Evolutionary conservation across 257 asterid genomes (phyloP).

Genomic region (Solanum boliviense): DNA sequence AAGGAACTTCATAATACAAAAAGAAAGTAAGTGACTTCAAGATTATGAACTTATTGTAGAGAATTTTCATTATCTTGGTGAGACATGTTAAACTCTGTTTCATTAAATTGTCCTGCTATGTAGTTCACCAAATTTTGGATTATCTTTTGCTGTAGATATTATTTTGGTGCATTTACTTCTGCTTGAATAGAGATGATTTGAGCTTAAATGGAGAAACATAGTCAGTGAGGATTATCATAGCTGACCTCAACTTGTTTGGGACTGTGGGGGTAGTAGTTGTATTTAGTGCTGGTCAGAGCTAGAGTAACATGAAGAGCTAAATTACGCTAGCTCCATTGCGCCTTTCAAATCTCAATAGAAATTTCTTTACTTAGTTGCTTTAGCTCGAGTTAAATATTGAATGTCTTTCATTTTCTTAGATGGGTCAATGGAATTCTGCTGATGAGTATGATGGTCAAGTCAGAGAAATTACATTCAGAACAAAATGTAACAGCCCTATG

Average conservation of each 20-base stretch:
- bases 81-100: not conserved
- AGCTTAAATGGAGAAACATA: not conserved
- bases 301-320: not conserved
- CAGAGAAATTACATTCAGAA: conserved; percentile 68
- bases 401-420: conserved; percentile 30
- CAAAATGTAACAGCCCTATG: conserved; percentile 80
- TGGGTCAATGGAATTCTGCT: conserved; percentile 72
- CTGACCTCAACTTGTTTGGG: not conserved
- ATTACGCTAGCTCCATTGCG: not conserved
- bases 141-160: not conserved
- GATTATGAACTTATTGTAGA: not conserved
- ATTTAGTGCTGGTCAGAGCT: not conserved
- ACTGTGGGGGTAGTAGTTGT: not conserved
- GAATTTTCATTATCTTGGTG: not conserved
- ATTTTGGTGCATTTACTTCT: not conserved
- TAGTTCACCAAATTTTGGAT: not conserved
- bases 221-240: not conserved
- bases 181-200: not conserved
- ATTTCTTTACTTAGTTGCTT: not conserved
- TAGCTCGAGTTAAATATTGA: not conserved
- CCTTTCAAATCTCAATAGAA: not conserved
- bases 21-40: not conserved
- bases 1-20: not conserved
- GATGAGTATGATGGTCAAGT: conserved; percentile 75
- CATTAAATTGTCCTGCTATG: not conserved